phyloP scores from a whole-genome alignment of 805 yeast species.

The Kuraishia floccosa region DNA sequence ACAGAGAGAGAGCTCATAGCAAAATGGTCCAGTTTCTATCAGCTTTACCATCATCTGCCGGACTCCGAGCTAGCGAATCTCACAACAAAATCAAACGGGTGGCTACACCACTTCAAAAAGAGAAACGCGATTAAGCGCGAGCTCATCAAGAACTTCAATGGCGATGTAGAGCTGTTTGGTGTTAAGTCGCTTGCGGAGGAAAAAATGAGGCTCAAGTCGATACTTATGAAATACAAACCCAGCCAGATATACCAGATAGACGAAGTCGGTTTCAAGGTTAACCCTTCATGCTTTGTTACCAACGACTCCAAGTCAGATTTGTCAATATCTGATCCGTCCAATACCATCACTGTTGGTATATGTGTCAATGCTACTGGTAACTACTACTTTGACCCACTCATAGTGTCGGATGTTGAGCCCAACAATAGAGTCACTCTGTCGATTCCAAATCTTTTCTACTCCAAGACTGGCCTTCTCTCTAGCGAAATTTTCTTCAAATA shows the following conservation, averaged over 20 bases:
- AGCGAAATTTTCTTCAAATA: conserved; percentile 15
- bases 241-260: conserved; percentile 24
- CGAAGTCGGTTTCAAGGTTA: conserved; percentile 17
- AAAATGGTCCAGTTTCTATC: conserved; percentile 16
- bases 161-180: conserved; percentile 6
- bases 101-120: conserved; percentile 27
- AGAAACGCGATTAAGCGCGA: conserved; percentile 15
- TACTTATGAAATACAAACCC: conserved; percentile 8
- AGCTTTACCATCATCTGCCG: conserved; percentile 8
- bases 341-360: conserved; percentile 13
- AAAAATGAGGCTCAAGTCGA: conserved; percentile 10
- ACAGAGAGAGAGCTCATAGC: conserved; percentile 18
- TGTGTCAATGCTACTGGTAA: conserved; percentile 18
- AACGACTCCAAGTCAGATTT: conserved; percentile 4
- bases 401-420: conserved; percentile 11
- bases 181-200: conserved; percentile 11
- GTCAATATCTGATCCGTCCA: conserved; percentile 7
- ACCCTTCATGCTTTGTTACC: conserved; percentile 10
- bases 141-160: conserved; percentile 14
- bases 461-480: conserved; percentile 13
- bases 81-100: conserved; percentile 22
- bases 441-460: conserved; percentile 9
- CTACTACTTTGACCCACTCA: conserved; percentile 13
- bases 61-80: conserved; percentile 1
- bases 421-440: conserved; percentile 3